Evolutionary conservation across 2,329 filamentous ascomycete species (phyloP).

Genomic region (Aureobasidium leucospermi): DNA sequence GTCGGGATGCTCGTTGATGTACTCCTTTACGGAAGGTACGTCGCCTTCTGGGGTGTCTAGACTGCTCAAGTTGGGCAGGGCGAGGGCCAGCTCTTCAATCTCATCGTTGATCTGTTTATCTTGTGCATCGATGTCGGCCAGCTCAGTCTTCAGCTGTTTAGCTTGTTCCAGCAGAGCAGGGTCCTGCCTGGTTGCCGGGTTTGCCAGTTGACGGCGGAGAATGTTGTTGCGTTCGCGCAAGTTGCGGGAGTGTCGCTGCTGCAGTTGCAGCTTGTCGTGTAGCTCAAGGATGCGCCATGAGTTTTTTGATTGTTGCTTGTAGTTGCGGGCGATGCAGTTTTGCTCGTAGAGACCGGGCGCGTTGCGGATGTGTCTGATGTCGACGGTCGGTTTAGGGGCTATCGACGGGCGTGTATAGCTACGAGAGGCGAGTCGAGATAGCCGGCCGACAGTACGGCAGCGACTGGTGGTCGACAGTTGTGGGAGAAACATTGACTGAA

Average conservation of each 20-base stretch:
- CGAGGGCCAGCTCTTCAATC: conserved; percentile 66
- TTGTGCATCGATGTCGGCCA: conserved; percentile 53
- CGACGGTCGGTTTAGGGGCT: conserved; percentile 70
- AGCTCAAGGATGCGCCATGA: conserved; percentile 48
- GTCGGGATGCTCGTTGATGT: conserved; percentile 66
- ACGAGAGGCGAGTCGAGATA: conserved; percentile 1
- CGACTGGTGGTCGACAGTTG: not conserved
- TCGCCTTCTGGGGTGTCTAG: conserved; percentile 64
- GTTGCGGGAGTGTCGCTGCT: conserved; percentile 53
- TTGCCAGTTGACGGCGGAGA: conserved; percentile 32
- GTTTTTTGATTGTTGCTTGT: conserved; percentile 48
- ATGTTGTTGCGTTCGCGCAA: conserved; percentile 61
- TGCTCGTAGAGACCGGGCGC: conserved; percentile 72
- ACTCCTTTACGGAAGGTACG: conserved; percentile 58
- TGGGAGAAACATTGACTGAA: conserved; percentile 5
- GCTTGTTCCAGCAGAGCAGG: conserved; percentile 53
- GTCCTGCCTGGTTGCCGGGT: conserved; percentile 14
- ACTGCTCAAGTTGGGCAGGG: conserved; percentile 82
- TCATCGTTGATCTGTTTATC: conserved; percentile 55
- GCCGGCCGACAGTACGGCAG: not conserved
- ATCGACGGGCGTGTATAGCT: conserved; percentile 54
- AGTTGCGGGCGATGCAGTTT: conserved; percentile 83
- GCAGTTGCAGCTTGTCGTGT: conserved; percentile 37
- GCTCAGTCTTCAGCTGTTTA: conserved; percentile 54
- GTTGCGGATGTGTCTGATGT: conserved; percentile 84